phyloP scores from a whole-genome alignment of 2,329 filamentous ascomycete species.

The Colletotrichum agaves region DNA sequence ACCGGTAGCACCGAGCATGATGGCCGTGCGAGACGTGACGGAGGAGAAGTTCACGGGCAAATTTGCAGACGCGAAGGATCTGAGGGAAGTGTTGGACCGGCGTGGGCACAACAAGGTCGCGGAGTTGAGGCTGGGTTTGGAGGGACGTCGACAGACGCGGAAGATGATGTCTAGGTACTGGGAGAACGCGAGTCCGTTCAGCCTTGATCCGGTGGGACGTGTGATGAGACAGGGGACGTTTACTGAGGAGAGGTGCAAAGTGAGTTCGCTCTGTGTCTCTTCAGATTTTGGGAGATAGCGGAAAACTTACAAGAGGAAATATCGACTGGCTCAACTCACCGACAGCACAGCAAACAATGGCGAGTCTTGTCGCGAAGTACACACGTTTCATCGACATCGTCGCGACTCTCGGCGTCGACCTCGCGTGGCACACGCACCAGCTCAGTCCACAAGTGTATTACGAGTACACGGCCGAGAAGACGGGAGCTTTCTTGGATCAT shows the following conservation, averaged over 20 bases:
- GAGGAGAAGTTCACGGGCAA: conserved; percentile 35
- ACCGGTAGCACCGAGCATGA: conserved; percentile 7
- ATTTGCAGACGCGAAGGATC: conserved; percentile 25
- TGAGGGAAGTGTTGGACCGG: conserved; percentile 21
- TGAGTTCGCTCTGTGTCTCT: conserved; percentile 2
- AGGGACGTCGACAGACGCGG: conserved; percentile 47
- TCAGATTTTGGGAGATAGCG: too few relatives aligned
- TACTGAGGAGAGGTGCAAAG: conserved; percentile 45
- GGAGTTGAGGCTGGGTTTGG: conserved; percentile 31
- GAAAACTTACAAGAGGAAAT: conserved; percentile 20
- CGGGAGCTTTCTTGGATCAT: conserved; percentile 74
- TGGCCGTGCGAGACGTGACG: conserved; percentile 17
- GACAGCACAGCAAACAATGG: conserved; percentile 66
- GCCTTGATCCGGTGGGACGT: conserved; percentile 52
- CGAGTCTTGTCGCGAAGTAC: conserved; percentile 70
- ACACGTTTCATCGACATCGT: conserved; percentile 68
- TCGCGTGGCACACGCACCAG: conserved; percentile 82
- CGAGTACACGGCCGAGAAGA: conserved; percentile 58
- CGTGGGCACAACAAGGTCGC: conserved; percentile 20
- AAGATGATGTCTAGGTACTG: conserved; percentile 56
- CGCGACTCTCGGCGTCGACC: conserved; percentile 74
- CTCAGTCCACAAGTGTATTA: conserved; percentile 71
- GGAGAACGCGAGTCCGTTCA: conserved; percentile 51
- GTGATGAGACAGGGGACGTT: conserved; percentile 56
- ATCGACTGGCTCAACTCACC: conserved; percentile 80